Percentiles rank a stretch among this genome's conserved stretches.
Conservation (phyloP, 257 asterid species). For the Solanum etuberosum region DNA sequence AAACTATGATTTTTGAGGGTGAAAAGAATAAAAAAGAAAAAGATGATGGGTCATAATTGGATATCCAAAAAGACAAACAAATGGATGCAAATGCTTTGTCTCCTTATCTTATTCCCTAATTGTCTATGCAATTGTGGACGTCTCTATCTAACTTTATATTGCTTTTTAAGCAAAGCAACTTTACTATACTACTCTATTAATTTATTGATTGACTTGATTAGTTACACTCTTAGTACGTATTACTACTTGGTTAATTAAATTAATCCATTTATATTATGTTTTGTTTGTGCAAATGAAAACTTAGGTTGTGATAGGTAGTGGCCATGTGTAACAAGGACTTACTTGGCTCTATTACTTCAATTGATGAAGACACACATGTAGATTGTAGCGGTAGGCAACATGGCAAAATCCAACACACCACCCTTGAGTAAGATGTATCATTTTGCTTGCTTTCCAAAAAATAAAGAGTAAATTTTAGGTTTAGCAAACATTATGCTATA, state of each 20-base stretch:
- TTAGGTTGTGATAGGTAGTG: background rate
- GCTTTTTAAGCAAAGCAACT: background rate
- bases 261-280: background rate
- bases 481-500: no score
- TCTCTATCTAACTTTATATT: background rate
- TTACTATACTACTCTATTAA: background rate
- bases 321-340: background rate
- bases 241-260: background rate
- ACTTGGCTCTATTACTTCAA: background rate
- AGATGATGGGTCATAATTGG: background rate
- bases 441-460: background rate
- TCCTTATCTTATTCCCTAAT: background rate
- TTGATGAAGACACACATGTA: background rate
- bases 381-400: background rate
- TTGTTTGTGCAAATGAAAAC: background rate
- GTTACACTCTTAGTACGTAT: background rate
- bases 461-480: no score
- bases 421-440: background rate
- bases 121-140: background rate
- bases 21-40: background rate
- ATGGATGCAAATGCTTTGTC: background rate
- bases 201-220: background rate
- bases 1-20: background rate
- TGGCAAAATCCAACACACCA: background rate
- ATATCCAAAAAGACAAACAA: background rate